A percentile compares a stretch with the other conserved stretches of the same genome.
Conservation (phyloP, 768 basidiomycete genomes). For the Lentinula lateritia region DNA sequence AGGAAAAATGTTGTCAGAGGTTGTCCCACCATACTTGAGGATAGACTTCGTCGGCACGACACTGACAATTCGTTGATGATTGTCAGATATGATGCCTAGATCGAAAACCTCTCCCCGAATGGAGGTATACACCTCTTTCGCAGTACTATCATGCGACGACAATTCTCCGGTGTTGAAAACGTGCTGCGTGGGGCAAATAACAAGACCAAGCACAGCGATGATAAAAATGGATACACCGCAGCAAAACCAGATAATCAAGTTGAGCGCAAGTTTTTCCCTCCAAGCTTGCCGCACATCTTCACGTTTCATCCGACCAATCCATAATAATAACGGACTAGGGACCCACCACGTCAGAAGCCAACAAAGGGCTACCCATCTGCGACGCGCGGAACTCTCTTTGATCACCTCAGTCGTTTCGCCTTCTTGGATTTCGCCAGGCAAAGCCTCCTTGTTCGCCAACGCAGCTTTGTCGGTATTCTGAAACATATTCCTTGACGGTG, state of each 20-base stretch:
- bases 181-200: slow-evolving; percentile 95
- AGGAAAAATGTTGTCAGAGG: slow-evolving; percentile 80
- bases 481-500: slow-evolving; percentile 95
- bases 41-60: slow-evolving; percentile 74
- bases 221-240: slow-evolving; percentile 90
- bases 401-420: slow-evolving; percentile 85
- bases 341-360: slow-evolving; percentile 93
- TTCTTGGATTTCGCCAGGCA: slow-evolving; percentile 82
- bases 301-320: slow-evolving; percentile 89
- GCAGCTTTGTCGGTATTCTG: slow-evolving; percentile 72
- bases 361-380: slow-evolving; percentile 83
- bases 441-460: slow-evolving; percentile 71
- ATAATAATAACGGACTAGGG: slow-evolving; percentile 63
- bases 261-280: slow-evolving; percentile 94
- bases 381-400: slow-evolving; percentile 74
- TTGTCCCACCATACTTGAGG: slow-evolving; percentile 76
- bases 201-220: slow-evolving; percentile 76
- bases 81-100: slow-evolving; percentile 57
- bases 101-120: slow-evolving; percentile 97
- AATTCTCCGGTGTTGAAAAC: slow-evolving; percentile 82
- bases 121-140: slow-evolving; percentile 73
- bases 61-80: slow-evolving; percentile 61
- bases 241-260: slow-evolving; percentile 93
- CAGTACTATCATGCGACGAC: slow-evolving; percentile 57
- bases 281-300: slow-evolving; percentile 92